Evolutionary conservation across 345 rosid genomes (phyloP), one percentile per base, ranked within the genome.

Genomic region (Boechera retrofracta): DNA sequence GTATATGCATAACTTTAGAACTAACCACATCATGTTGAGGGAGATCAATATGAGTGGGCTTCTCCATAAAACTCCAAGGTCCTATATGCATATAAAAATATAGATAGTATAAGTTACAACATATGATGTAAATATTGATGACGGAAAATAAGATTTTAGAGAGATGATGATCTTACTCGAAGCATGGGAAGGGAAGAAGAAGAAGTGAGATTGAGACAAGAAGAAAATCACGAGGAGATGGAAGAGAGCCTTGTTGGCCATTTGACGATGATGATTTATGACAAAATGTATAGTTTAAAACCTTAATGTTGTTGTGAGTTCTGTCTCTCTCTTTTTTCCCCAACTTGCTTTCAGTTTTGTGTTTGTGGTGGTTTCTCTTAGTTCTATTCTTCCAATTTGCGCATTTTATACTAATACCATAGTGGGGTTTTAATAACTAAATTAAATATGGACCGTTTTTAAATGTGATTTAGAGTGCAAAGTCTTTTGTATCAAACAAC

Each of bases 241-340:
- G 62, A 84, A 65, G 54, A 58, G 24, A 66, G 69, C 58, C 69
- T 77, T 69, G 67, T 78, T 65, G 53, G 83, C 88, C 92, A 88
- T 88, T 62, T 64, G 28, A 70, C 1, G 39, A 44, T 13, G 49
- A 66, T 47, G 26, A 49, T 29, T 74, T 66, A n/a, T 45, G 33
- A 36, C 4, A 26, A 74, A 47, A 64, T 41, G 12, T 41, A 5
- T 73, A 53, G 3, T 9, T 18, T 51, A 72, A 36, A n/a, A 28
- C 51, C 51, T 36, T n/a, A 15, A 24, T 18, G 11, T 60, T 33
- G 49, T 56, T 35, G 64, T 54, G 70, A 29, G 54, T 21, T 54
- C 32, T 32, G 48, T 64, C 77, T 64, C 53, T 71, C n/a, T 18
- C 16, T 44, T 45, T 41, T 41, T 28, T 1, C 4, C 28, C 16